phyloP scores from a whole-genome alignment of 148 eudicot genomes.

The Fagopyrum esculentum region DNA sequence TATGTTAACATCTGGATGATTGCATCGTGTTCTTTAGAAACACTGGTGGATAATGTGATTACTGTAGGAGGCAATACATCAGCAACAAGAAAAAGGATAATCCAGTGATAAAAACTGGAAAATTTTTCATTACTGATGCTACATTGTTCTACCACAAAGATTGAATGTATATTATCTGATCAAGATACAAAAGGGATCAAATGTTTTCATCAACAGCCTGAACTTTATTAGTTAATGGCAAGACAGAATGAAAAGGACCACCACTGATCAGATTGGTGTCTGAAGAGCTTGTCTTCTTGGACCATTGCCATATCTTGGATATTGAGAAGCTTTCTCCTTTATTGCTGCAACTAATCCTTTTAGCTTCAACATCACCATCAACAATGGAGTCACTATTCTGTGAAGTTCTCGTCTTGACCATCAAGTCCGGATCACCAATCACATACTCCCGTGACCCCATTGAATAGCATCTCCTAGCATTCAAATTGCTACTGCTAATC shows the following conservation, averaged over 20 bases:
- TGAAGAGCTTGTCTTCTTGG: constrained; percentile 37
- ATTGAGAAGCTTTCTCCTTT: constrained; percentile 57
- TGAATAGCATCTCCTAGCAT: constrained; percentile 56
- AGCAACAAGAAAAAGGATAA: neutral
- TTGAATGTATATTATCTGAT: neutral
- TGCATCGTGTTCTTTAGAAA: neutral
- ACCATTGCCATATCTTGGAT: constrained; percentile 76
- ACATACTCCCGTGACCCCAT: constrained; percentile 52
- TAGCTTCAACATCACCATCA: constrained; percentile 32
- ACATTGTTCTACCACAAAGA: neutral
- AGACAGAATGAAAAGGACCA: constrained; percentile 20
- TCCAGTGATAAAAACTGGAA: neutral
- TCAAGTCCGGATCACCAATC: constrained; percentile 31
- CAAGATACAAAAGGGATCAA: neutral
- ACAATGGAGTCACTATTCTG: constrained; percentile 7
- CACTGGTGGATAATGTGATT: neutral
- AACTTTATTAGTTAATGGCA: constrained; percentile 32
- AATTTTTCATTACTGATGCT: neutral
- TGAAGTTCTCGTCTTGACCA: constrained; percentile 19
- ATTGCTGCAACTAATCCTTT: constrained; percentile 34
- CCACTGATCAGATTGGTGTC: constrained; percentile 21
- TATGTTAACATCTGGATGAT: too few relatives aligned
- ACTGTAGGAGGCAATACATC: neutral
- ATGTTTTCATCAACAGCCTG: constrained; percentile 7
- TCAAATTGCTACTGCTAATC: constrained; percentile 13